These are phyloP conservation scores for Nigrospora osmanthi DNA, from an alignment of 2,329 filamentous ascomycete species.

Conservation along the genomic window DNA sequence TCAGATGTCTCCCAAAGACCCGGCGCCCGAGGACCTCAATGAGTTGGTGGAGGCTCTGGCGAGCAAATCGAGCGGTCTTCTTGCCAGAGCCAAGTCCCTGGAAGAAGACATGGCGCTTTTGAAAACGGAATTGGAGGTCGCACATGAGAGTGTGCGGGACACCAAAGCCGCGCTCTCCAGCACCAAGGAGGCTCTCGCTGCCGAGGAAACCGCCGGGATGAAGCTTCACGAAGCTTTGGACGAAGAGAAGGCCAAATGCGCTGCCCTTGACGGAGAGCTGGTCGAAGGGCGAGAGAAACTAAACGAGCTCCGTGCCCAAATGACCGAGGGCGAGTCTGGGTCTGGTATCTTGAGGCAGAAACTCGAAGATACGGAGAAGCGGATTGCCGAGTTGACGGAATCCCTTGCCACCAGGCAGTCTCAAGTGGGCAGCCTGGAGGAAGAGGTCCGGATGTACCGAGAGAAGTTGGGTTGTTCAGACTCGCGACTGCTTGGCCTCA, in stretches of 20 bases:
- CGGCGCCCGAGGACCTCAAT: conserved; percentile 45
- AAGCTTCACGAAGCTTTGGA: conserved; percentile 46
- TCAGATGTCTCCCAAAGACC: conserved; percentile 46
- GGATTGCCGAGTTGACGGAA: conserved; percentile 58
- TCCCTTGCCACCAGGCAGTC: conserved; percentile 69
- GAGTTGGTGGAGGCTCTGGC: conserved; percentile 55
- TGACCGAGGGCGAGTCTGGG: conserved; percentile 77
- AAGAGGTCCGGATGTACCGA: conserved; percentile 63
- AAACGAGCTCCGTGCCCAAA: conserved; percentile 57
- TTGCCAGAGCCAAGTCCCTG: conserved; percentile 50
- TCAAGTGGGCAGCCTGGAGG: conserved; percentile 67
- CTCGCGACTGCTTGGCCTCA: conserved; percentile 40
- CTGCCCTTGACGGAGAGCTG: conserved; percentile 48
- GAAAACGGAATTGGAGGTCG: conserved; percentile 55
- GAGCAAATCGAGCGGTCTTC: conserved; percentile 46
- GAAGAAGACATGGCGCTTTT: conserved; percentile 53
- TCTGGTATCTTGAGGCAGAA: conserved; percentile 70
- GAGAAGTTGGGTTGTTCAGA: conserved; percentile 54
- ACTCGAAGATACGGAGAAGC: conserved; percentile 68
- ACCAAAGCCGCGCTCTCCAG: conserved; percentile 50
- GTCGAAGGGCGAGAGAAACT: conserved; percentile 63
- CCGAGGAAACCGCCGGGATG: conserved; percentile 41
- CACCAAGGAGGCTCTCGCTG: conserved; percentile 42
- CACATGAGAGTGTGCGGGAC: conserved; percentile 45
- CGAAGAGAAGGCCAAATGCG: conserved; percentile 44